These are phyloP conservation scores for Malassezia arunalokei DNA, from an alignment of 1,284 basidiomycete species.

Conservation along the genomic window DNA sequence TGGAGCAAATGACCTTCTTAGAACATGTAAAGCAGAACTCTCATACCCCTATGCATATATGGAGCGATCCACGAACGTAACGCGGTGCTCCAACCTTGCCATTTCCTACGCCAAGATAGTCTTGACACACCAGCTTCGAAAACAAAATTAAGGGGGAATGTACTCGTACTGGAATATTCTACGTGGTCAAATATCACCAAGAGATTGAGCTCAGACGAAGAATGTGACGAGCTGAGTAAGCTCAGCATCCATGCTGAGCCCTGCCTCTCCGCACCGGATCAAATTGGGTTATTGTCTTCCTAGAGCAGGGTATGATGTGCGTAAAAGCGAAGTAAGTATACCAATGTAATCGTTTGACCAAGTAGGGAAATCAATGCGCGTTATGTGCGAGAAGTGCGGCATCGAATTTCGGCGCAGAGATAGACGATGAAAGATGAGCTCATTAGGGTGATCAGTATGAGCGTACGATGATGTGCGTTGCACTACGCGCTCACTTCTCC, in stretches of 20 bases:
- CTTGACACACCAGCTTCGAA: too few species aligned
- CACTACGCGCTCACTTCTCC: slow-evolving; percentile 2
- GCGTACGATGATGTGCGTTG: background rate
- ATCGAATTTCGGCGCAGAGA: background rate
- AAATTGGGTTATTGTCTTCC: background rate
- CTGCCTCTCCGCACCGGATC: too few species aligned
- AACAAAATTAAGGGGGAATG: too few species aligned
- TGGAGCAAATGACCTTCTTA: slow-evolving; percentile 61
- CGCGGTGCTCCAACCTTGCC: slow-evolving; percentile 56
- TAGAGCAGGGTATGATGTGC: background rate
- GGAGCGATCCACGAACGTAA: slow-evolving; percentile 55
- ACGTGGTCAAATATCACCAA: too few species aligned
- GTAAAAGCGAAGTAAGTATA: background rate
- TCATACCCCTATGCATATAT: slow-evolving; percentile 49
- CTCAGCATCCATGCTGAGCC: too few species aligned
- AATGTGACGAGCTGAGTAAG: too few species aligned
- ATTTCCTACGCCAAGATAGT: slow-evolving; percentile 55
- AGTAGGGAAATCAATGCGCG: background rate
- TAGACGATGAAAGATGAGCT: background rate
- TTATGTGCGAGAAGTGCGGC: background rate
- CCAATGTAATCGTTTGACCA: background rate
- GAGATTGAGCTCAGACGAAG: too few species aligned
- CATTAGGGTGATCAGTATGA: background rate
- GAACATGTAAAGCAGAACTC: slow-evolving; percentile 69
- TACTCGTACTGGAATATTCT: too few species aligned